Evolutionary conservation across 306 rosid genomes (phyloP).

Genomic region (Glycine latifolia): DNA sequence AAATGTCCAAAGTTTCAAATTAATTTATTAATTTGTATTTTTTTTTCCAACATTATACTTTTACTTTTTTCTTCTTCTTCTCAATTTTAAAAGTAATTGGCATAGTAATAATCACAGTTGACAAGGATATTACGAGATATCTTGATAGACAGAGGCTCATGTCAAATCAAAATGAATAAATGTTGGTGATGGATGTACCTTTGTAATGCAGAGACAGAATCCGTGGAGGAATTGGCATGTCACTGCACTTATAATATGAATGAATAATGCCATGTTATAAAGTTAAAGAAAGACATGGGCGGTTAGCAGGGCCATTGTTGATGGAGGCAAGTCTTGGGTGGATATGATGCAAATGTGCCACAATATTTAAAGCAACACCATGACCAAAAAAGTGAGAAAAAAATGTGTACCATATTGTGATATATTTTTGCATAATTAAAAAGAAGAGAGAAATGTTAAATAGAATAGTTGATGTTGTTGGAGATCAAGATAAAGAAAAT

Average conservation of each 20-base stretch:
- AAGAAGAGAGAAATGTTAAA: background rate
- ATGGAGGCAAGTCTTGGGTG: too few relatives aligned
- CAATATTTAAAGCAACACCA: too few relatives aligned
- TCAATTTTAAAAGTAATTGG: background rate
- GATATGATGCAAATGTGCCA: too few relatives aligned
- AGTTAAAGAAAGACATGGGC: background rate
- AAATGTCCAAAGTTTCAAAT: too few relatives aligned
- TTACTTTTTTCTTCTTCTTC: background rate
- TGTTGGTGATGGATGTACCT: background rate
- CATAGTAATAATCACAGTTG: background rate
- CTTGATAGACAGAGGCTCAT: background rate
- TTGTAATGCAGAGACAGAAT: background rate
- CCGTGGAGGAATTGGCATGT: background rate
- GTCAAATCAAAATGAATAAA: background rate
- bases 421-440: too few relatives aligned
- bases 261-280: background rate
- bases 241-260: background rate
- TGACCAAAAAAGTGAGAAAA: background rate
- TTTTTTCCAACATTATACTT: background rate
- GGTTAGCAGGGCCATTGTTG: too few relatives aligned
- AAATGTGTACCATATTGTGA: too few relatives aligned
- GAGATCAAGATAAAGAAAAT: too few relatives aligned
- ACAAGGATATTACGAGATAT: background rate
- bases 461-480: too few relatives aligned
- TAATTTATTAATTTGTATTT: too few relatives aligned